A percentile compares a stretch with the other conserved stretches of the same genome.
phyloP scores from a whole-genome alignment of 2,329 filamentous ascomycete genomes.

The Apiospora phragmitis region DNA sequence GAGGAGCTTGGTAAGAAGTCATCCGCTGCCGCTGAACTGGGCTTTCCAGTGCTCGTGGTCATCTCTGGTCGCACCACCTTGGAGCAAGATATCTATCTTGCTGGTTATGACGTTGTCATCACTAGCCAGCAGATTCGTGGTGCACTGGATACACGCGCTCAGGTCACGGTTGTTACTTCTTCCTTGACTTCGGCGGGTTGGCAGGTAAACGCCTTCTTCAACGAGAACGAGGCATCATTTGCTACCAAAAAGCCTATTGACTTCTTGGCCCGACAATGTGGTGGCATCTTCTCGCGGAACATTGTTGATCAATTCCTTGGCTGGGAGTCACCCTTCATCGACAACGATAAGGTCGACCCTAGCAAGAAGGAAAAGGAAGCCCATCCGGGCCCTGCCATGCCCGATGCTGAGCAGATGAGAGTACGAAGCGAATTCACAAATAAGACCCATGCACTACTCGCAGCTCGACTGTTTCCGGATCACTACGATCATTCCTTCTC shows the following conservation, averaged over 20 bases:
- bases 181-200: constrained; percentile 32
- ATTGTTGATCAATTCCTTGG: constrained; percentile 18
- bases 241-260: constrained; percentile 16
- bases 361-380: constrained; percentile 1
- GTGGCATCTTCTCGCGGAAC: constrained; percentile 26
- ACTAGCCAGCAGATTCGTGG: constrained; percentile 21
- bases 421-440: constrained; percentile 16
- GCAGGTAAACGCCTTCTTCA: constrained; percentile 30
- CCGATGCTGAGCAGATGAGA: constrained; percentile 19
- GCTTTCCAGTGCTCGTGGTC: constrained; percentile 25
- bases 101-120: constrained; percentile 11
- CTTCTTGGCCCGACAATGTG: constrained; percentile 29
- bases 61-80: constrained; percentile 28
- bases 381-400: constrained; percentile 19
- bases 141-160: constrained; percentile 19
- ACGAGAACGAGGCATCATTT: not conserved
- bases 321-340: constrained; percentile 25
- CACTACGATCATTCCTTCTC: constrained; percentile 26
- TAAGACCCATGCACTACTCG: constrained; percentile 21
- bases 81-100: constrained; percentile 31
- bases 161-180: constrained; percentile 26
- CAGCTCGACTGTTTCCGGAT: constrained; percentile 17
- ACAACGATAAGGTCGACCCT: constrained; percentile 16
- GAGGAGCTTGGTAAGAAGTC: constrained; percentile 19
- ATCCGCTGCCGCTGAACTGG: constrained; percentile 11